Percentiles rank a stretch among this genome's conserved stretches.
Evolutionary conservation across 2,329 filamentous ascomycete genomes (phyloP).

Genomic region (Meredithiella fracta): DNA sequence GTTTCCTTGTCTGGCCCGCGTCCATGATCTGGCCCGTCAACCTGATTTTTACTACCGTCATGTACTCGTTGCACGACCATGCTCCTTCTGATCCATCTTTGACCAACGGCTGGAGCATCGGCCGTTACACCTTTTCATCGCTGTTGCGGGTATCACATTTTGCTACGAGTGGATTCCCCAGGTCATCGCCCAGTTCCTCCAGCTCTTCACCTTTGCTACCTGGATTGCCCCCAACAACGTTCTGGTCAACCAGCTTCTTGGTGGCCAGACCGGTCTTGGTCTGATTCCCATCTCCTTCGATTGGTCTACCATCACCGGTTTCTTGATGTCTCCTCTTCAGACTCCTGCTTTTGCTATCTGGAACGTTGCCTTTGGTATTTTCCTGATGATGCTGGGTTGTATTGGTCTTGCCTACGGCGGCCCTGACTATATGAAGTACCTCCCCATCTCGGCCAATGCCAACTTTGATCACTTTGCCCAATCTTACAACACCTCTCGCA

Average conservation of each 20-base stretch:
- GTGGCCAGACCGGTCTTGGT: constrained; percentile 39
- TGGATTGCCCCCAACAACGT: constrained; percentile 45
- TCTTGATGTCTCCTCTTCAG: constrained; percentile 31
- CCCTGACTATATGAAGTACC: constrained; percentile 39
- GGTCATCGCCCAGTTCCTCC: constrained; percentile 32
- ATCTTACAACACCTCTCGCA: constrained; percentile 42
- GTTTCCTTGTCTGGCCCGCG: constrained; percentile 37
- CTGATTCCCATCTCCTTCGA: constrained; percentile 45
- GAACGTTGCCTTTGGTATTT: constrained; percentile 36
- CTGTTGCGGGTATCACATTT: constrained; percentile 34
- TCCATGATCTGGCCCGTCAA: constrained; percentile 43
- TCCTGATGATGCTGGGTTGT: constrained; percentile 41
- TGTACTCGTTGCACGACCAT: constrained; percentile 32
- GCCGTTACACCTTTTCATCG: constrained; percentile 48
- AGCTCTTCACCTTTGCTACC: constrained; percentile 43
- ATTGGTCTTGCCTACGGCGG: constrained; percentile 43
- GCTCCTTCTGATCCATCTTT: constrained; percentile 30
- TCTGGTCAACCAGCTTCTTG: constrained; percentile 47
- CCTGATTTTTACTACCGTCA: constrained; percentile 36
- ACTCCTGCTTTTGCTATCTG: constrained; percentile 40
- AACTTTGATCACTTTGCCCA: constrained; percentile 47
- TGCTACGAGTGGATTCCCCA: constrained; percentile 39
- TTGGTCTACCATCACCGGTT: constrained; percentile 32
- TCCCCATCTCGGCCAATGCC: constrained; percentile 39
- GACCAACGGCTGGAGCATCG: constrained; percentile 44